These are phyloP conservation scores for Didymella glomerata DNA, from an alignment of 2,329 filamentous ascomycete species.

Conservation along the genomic window DNA sequence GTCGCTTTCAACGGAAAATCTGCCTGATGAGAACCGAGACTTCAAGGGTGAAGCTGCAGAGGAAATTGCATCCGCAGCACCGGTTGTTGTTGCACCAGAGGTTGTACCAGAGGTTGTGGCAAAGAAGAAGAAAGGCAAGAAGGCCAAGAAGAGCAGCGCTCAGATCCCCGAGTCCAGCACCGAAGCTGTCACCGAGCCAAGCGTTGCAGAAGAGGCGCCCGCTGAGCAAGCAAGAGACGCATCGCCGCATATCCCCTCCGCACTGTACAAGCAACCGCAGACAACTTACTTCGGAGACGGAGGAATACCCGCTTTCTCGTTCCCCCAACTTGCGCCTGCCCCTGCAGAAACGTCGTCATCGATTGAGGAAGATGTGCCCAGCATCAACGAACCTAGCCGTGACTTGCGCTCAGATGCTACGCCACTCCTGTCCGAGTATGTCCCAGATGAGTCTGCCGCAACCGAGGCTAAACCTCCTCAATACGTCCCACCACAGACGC, in stretches of 20 bases:
- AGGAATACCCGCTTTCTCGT: conserved; percentile 7
- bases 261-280: conserved; percentile 4
- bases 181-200: background rate
- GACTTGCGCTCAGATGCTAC: background rate
- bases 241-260: background rate
- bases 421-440: background rate
- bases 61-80: background rate
- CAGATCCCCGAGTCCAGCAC: background rate
- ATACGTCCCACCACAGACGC: conserved; percentile 1
- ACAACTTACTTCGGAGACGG: conserved; percentile 15
- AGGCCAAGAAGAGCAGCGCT: background rate
- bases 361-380: too few species aligned
- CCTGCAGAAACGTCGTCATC: background rate
- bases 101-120: background rate
- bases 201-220: background rate
- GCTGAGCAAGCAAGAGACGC: background rate
- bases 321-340: background rate
- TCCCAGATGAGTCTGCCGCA: background rate
- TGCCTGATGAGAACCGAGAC: background rate
- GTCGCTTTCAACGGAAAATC: background rate
- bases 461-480: background rate
- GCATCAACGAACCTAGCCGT: background rate
- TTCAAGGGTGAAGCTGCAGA: background rate
- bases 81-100: background rate
- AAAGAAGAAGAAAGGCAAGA: conserved; percentile 17